Evolutionary conservation across 495 filamentous ascomycete genomes (phyloP), one percentile per base, ranked within the genome.

Genomic region (Penicillium lividum): DNA sequence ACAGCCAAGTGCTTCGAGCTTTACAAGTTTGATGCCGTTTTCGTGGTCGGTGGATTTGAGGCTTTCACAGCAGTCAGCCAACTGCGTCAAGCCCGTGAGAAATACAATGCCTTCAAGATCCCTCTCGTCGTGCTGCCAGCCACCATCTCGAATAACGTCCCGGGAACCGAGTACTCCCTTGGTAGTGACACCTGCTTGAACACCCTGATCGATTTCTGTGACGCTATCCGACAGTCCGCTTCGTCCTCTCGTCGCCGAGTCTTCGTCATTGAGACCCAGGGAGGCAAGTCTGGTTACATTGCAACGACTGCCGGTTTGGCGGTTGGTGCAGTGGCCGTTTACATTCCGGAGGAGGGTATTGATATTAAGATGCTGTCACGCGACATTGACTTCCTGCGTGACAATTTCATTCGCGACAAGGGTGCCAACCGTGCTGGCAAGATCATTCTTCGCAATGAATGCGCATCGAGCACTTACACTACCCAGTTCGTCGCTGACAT

Each of bases 81-180:
- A 72, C 80, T 99, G 40, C 85, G 93, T 56, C 82, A 88, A 73
- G 93, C 89, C 4, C 81, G 92, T 53, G 81, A 85, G 9, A 77
- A 89, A 50, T 97, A 89, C 71, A 82, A 88, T 9, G 86, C 90
- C 5, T 90, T 99, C 62, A 90, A 90, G 69, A 98, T 99, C 61
- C 95, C 95, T 49, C 92, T 98, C 84, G 83, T 87, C 25, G 81
- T 96, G 27, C 80, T 98, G 13, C 95, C 95, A 16, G 95, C 95
- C n/a, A 99, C 95, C 28, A 92, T 99, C 69, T 93, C 89, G 64
- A 98, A 98, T 80, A 99, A 99, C 73, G 95, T 99, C 8, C 95
- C 94, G 0, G 95, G 95, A 8, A 97, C 92, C 13, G 95, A 99
- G 73, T 99, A 96, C 76, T 96, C 92, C 0, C 82, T 99, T 46